Evolutionary conservation across 176 grass and related monocot genomes (phyloP).

Genomic region (Olyra latifolia): DNA sequence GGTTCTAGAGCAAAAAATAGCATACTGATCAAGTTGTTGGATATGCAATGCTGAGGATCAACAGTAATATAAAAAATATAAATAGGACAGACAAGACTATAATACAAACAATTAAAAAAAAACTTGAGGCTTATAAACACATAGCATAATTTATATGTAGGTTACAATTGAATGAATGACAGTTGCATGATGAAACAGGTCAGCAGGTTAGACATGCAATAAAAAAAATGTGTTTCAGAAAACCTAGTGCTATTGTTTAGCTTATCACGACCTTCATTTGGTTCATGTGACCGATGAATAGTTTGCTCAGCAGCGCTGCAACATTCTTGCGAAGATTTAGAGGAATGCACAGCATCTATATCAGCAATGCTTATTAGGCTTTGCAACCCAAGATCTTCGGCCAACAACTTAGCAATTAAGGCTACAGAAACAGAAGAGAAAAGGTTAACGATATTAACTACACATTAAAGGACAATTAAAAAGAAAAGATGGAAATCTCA

Average conservation of each 20-base stretch:
- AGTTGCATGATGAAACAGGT: conserved; percentile 3
- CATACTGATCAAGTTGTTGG: neutral
- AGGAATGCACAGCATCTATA: conserved; percentile 20
- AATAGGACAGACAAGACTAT: neutral
- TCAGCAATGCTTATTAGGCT: conserved; percentile 37
- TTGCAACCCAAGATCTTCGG: conserved; percentile 43
- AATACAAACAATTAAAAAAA: neutral
- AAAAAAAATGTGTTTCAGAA: neutral
- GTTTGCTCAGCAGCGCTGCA: conserved; percentile 23
- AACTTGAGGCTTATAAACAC: neutral
- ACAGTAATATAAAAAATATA: neutral
- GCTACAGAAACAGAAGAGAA: conserved; percentile 40
- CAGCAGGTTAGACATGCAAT: conserved; percentile 23
- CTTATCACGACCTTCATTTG: conserved; percentile 34
- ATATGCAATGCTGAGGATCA: conserved; percentile 10
- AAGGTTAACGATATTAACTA: neutral
- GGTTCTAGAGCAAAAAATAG: conserved; percentile 8
- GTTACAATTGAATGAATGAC: neutral
- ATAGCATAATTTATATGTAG: neutral
- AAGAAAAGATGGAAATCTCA: neutral
- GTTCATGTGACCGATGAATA: neutral
- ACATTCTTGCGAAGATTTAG: conserved; percentile 28
- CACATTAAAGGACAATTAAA: neutral
- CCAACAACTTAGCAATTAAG: conserved; percentile 55
- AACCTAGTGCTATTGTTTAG: neutral